Base-by-base conservation (phyloP, 2,329 filamentous ascomycete species). In the Ophiostoma australiae region DNA sequence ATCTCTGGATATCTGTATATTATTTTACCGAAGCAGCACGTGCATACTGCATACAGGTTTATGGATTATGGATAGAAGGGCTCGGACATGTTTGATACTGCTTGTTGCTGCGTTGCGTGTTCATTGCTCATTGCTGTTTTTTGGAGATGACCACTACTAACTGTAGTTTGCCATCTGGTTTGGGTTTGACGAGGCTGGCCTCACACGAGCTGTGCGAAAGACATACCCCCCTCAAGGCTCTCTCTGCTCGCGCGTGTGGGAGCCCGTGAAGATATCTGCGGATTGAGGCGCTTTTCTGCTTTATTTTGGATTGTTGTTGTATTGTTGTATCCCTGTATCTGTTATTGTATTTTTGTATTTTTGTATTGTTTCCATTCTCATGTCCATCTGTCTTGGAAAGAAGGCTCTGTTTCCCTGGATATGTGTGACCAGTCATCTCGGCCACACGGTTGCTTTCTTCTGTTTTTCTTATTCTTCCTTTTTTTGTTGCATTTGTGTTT, bases 141-240 rank as follows among this genome's bases (percentile, higher is more conserved):
- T 20, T 58, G 52, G 23, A 27, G 52, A 58, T 27, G 52, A 15
- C 15, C 52, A 48, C 55, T 31, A 61, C 8, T 52, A 8, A 23
- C 6, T 33, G 39, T 1, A 35, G 41, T 23, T 31, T 69, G 58
- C 67, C 39, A 55, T 55, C 20, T 52, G 33, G n/a, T 69, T 67
- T 67, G 67, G 69, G 20, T 41, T 31, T 33, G 15, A 13, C 58
- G 58, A 63, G 58, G 58, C 58, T 63, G 58, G 61, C 61, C 61
- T 39, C 61, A 10, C 15, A 23, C 61, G 33, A 65, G 61, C 61
- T 65, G 58, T 61, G 61, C 58, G 58, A 63, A 63, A 63, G 58
- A 63, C 58, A 63, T 63, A 55, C 61, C 3, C 58, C 69, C 41
- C 17, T 48, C 44, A 48, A 6, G n/a, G 33, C 17, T 41, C 17